Base-by-base conservation (phyloP, 192 early-diverging fungal genomes). In the Podila minutissima region DNA sequence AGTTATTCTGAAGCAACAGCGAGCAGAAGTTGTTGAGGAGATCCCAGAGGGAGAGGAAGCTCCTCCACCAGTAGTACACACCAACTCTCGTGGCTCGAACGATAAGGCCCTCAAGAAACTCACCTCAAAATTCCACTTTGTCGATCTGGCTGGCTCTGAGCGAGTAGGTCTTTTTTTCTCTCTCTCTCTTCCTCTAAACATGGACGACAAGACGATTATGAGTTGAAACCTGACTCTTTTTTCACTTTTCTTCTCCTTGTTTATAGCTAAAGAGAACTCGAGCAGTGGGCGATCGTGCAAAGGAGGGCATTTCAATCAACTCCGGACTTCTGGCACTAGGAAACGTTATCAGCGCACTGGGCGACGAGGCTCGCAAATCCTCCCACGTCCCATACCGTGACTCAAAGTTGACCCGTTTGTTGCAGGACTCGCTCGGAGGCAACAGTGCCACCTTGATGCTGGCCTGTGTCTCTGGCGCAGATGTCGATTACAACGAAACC, bases 121-220 rank as follows among this genome's bases (percentile, higher is more conserved):
- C 20, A 72, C 84, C 5, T 96, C 95, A 32, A 99, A 98, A 86
- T 97, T 99, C 69, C 93, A 97, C 74, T 99, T 98, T 89, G 97
- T 99, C 28, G 98, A 99, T 88, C 87, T 99, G 74, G 98, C 98
- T 24, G 98, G 98, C 20, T 97, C 95, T 7, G 97, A 99, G 85
- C 83, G 94, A 58, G 85, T 87, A 86, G 49, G 75, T 58, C 24
- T 53, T 57, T 19, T 49, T 24, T 66, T 53, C 4, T 41, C 5
- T 24, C 7, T 15, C n/a, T n/a, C n/a, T n/a, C n/a, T n/a, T 19
- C 59, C 13, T 32, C 15, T 61, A 26, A 19, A 11, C 31, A 61
- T 61, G 20, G 35, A 22, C 5, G 7, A 2, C 5, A n/a, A 24
- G 8, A 55, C 22, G 17, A 55, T 37, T 1, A 37, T 37, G 35